These are phyloP conservation scores for Populus deltoides DNA, from an alignment of 345 rosid species.

Conservation along the genomic window DNA sequence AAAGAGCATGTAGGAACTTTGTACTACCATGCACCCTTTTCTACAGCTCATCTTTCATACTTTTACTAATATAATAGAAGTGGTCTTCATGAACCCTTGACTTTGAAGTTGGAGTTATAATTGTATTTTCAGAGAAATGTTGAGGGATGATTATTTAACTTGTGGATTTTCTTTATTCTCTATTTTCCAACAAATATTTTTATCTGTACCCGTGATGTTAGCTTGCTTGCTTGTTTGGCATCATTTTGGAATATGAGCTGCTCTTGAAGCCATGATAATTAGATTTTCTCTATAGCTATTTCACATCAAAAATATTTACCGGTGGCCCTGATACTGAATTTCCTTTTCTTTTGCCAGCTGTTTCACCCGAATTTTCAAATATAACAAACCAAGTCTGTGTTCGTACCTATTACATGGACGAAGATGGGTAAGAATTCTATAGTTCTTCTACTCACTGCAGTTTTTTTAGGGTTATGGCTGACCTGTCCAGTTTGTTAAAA, in stretches of 20 bases:
- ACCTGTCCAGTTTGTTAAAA: background rate
- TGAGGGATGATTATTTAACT: background rate
- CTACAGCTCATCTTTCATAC: background rate
- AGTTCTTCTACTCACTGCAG: background rate
- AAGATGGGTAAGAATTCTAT: slow-evolving; percentile 67
- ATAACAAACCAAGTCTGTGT: slow-evolving; percentile 54
- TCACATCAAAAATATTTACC: background rate
- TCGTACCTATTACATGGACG: slow-evolving; percentile 62
- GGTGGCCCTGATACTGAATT: background rate
- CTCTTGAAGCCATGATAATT: background rate
- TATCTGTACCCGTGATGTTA: background rate
- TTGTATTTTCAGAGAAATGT: background rate
- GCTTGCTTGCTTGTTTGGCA: background rate
- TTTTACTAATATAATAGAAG: background rate
- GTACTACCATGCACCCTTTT: background rate
- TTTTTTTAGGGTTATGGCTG: background rate
- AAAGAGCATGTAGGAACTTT: background rate
- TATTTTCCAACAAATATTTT: background rate
- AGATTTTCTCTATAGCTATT: background rate
- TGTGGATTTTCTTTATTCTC: background rate
- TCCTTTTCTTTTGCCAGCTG: slow-evolving; percentile 38
- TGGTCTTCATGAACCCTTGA: background rate
- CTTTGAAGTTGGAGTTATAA: background rate
- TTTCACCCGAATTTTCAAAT: slow-evolving; percentile 87
- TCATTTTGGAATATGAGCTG: background rate